Conservation (phyloP, 2,329 filamentous ascomycete genomes). For the Juglanconis juglandina region DNA sequence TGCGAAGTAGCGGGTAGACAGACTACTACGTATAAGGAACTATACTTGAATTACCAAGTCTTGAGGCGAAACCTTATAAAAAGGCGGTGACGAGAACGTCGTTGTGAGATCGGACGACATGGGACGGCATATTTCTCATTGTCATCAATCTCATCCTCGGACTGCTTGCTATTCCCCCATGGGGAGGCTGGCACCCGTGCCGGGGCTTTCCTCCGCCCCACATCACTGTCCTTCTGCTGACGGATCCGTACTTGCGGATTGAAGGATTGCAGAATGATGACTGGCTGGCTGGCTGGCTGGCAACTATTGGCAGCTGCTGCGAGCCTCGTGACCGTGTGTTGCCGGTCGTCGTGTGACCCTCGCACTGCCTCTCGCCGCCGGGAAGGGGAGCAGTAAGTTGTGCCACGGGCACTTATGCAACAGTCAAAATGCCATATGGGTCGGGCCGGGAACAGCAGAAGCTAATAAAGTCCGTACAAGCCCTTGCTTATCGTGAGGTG, state of each 20-base stretch:
- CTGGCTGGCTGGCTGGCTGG: not conserved
- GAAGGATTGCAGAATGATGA: not conserved
- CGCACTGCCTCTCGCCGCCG: slow-evolving; percentile 11
- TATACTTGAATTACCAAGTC: no score
- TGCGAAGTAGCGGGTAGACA: not conserved
- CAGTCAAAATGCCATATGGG: not conserved
- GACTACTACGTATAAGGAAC: no score
- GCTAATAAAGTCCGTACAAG: not conserved
- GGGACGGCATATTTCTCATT: not conserved
- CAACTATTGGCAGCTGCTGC: slow-evolving; percentile 1
- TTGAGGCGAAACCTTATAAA: not conserved
- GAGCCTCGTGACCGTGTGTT: not conserved
- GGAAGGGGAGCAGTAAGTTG: not conserved
- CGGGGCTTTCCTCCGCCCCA: not conserved
- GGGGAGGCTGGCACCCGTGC: not conserved
- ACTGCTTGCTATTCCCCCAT: not conserved
- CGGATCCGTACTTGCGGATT: not conserved
- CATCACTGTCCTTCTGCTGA: no score
- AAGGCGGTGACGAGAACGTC: not conserved
- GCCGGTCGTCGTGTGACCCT: not conserved
- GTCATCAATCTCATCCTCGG: not conserved
- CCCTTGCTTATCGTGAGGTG: not conserved
- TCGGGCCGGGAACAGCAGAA: not conserved
- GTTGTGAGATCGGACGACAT: not conserved
- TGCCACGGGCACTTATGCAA: not conserved